Evolutionary conservation across 2,329 filamentous ascomycete genomes (phyloP).

Genomic region (Phialophora expanda): DNA sequence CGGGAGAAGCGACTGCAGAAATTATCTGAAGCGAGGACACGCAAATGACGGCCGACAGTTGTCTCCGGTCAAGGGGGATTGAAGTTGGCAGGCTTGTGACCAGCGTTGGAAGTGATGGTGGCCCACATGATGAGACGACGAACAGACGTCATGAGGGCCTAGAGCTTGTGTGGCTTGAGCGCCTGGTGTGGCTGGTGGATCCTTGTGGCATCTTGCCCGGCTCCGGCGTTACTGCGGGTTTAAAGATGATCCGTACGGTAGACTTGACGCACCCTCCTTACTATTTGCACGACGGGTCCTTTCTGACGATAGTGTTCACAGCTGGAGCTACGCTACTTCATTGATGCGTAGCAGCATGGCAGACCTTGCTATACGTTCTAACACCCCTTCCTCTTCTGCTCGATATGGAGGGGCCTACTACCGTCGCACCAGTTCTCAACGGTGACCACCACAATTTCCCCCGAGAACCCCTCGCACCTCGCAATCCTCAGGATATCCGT

Average conservation of each 20-base stretch:
- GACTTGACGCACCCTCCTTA: not conserved
- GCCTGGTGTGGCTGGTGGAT: not conserved
- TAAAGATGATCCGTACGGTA: not conserved
- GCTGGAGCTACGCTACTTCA: not conserved
- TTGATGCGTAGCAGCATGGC: constrained; percentile 10
- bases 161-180: not conserved
- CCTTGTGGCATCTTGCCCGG: not conserved
- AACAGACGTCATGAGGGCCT: not conserved
- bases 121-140: not conserved
- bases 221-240: constrained; percentile 4
- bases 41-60: not conserved
- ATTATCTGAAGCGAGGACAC: not conserved
- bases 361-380: not conserved
- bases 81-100: constrained; percentile 5
- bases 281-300: not conserved
- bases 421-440: constrained; percentile 10
- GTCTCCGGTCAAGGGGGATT: not conserved
- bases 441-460: constrained; percentile 17
- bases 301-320: not conserved
- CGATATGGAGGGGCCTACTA: constrained; percentile 23
- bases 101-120: not conserved
- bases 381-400: constrained; percentile 4
- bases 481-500: constrained; percentile 12
- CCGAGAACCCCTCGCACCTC: constrained; percentile 17
- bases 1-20: not conserved